A percentile compares a stretch with the other conserved stretches of the same genome.
Evolutionary conservation across 768 basidiomycete genomes (phyloP).

Genomic region (Epithele typhae): DNA sequence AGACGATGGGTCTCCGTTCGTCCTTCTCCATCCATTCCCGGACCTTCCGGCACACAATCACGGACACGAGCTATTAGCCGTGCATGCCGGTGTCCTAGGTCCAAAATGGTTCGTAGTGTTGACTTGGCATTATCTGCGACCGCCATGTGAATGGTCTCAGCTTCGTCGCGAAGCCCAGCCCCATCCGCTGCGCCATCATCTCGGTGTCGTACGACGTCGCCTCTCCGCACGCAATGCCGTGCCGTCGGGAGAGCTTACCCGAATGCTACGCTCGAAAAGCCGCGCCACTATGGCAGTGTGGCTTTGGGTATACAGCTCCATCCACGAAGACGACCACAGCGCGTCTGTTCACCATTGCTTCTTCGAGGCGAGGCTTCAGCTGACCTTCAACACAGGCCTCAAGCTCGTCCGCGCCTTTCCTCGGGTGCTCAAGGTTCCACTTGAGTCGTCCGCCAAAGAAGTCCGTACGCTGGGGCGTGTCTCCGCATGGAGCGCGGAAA

Average conservation of each 20-base stretch:
- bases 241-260: neutral
- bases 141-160: slow-evolving; percentile 2
- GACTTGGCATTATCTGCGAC: slow-evolving; percentile 3
- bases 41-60: slow-evolving; percentile 2
- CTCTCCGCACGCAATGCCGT: neutral
- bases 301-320: neutral
- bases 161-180: neutral
- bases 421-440: neutral
- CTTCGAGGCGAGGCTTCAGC: neutral
- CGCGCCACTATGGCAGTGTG: neutral
- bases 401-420: neutral
- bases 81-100: slow-evolving; percentile 3
- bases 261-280: neutral
- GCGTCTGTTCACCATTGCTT: neutral
- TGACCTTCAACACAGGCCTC: neutral
- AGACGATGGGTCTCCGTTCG: neutral
- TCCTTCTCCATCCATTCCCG: slow-evolving; percentile 2
- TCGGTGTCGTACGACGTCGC: slow-evolving; percentile 2
- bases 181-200: slow-evolving; percentile 3
- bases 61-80: neutral
- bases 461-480: neutral
- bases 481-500: neutral
- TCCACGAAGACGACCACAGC: neutral
- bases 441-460: neutral
- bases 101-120: neutral